Percentiles rank a stretch among this genome's conserved stretches.
phyloP scores from a whole-genome alignment of 108 stramenopile species.

The Skeletonema marinoi region DNA sequence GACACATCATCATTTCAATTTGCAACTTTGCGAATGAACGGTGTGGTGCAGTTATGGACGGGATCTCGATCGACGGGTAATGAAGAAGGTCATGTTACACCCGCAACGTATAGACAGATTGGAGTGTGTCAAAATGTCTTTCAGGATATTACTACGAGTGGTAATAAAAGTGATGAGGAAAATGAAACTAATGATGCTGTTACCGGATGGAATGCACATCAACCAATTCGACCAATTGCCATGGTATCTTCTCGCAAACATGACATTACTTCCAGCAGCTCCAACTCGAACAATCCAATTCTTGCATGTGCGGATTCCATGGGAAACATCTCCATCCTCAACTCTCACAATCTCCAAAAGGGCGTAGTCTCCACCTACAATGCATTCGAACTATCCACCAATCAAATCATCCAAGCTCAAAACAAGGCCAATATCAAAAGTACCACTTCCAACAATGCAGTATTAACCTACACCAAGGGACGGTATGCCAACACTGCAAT shows the following conservation, averaged over 20 bases:
- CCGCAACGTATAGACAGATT: constrained; percentile 9
- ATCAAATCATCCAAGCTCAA: neutral
- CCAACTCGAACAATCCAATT: neutral
- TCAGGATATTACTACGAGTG: neutral
- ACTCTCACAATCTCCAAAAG: constrained; percentile 7
- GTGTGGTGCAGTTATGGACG: constrained; percentile 66
- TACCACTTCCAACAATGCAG: neutral
- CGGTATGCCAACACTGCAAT: constrained; percentile 53
- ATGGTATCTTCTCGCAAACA: constrained; percentile 14
- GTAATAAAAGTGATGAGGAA: neutral
- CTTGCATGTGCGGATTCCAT: constrained; percentile 34
- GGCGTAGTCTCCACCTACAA: constrained; percentile 32
- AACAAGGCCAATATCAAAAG: constrained; percentile 9
- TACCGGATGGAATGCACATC: constrained; percentile 4
- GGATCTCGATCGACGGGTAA: constrained; percentile 7
- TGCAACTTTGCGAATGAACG: constrained; percentile 70
- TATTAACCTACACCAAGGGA: constrained; percentile 68
- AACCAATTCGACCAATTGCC: constrained; percentile 34
- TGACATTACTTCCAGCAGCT: neutral
- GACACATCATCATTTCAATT: constrained; percentile 37
- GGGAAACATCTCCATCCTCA: constrained; percentile 33
- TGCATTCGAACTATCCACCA: constrained; percentile 9
- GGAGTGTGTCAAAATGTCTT: constrained; percentile 2
- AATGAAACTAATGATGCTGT: neutral
- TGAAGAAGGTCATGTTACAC: constrained; percentile 3